These are phyloP conservation scores for Tolypocladium pustulatum DNA, from an alignment of 2,329 filamentous ascomycete species.

Conservation along the genomic window DNA sequence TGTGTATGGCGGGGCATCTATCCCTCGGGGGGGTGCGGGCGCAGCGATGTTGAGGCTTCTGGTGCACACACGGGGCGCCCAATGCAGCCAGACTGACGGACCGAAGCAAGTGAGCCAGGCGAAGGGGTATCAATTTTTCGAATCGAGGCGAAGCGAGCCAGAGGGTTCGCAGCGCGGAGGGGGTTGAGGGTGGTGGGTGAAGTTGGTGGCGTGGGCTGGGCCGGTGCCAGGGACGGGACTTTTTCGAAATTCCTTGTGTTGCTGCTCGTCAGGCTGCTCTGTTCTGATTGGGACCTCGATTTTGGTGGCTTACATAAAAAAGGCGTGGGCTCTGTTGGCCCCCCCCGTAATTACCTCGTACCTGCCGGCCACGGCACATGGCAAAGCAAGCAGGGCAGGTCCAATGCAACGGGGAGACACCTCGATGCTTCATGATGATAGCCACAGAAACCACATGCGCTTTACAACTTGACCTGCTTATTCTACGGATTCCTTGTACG, in stretches of 20 bases:
- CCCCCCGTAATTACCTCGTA: neutral
- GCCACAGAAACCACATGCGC: too few species aligned
- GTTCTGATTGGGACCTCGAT: neutral
- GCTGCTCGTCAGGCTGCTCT: neutral
- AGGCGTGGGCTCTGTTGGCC: neutral
- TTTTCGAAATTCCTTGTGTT: conserved; percentile 1
- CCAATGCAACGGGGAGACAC: neutral
- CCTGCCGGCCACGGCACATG: neutral
- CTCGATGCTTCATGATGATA: too few species aligned
- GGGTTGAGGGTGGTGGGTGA: neutral
- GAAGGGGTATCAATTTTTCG: neutral
- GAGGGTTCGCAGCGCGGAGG: neutral
- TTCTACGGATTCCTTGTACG: too few species aligned
- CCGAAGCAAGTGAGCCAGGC: neutral
- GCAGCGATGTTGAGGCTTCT: neutral
- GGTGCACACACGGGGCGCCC: neutral
- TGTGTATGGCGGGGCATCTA: conserved; percentile 4
- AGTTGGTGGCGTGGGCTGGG: neutral
- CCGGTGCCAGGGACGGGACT: neutral
- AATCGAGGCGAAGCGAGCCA: neutral
- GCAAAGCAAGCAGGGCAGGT: neutral
- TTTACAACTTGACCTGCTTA: too few species aligned
- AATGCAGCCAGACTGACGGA: neutral
- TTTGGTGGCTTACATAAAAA: neutral
- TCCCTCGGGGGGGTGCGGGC: neutral